Conservation (phyloP, 371 early-diverging fungal genomes). For the Mortierella sp. region DNA sequence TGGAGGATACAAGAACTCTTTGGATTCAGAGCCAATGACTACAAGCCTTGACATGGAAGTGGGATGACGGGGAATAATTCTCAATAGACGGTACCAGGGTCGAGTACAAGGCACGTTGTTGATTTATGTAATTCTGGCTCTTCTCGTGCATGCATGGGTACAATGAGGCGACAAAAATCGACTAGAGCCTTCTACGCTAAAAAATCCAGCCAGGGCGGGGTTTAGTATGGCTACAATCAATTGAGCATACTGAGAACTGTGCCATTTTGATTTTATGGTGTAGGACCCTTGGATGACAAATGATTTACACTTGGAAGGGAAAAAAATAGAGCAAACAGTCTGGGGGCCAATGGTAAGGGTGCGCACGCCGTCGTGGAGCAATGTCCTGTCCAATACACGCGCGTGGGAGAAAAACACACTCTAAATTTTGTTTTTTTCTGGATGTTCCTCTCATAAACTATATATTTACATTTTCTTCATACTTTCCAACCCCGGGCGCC, state of each 20-base stretch:
- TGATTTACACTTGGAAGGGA: neutral
- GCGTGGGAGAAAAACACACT: neutral
- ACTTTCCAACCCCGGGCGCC: neutral
- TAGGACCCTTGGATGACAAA: conserved; percentile 6
- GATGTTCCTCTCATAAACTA: neutral
- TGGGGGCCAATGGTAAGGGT: neutral
- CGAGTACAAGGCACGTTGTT: neutral
- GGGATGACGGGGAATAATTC: neutral
- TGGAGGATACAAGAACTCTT: no score
- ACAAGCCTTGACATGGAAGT: neutral
- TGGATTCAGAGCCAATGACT: neutral
- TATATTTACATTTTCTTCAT: neutral
- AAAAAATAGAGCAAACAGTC: neutral
- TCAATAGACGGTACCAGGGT: neutral
- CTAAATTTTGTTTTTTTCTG: neutral
- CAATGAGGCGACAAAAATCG: neutral
- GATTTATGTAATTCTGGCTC: neutral
- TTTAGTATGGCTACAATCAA: neutral
- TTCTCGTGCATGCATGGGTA: neutral
- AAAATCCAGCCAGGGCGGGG: no score
- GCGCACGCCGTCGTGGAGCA: conserved; percentile 6
- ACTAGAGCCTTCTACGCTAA: neutral
- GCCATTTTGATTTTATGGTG: neutral
- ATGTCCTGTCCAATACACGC: conserved; percentile 3
- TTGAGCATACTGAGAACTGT: neutral